phyloP scores from a whole-genome alignment of 495 filamentous ascomycete species.

The Podospora comata region DNA sequence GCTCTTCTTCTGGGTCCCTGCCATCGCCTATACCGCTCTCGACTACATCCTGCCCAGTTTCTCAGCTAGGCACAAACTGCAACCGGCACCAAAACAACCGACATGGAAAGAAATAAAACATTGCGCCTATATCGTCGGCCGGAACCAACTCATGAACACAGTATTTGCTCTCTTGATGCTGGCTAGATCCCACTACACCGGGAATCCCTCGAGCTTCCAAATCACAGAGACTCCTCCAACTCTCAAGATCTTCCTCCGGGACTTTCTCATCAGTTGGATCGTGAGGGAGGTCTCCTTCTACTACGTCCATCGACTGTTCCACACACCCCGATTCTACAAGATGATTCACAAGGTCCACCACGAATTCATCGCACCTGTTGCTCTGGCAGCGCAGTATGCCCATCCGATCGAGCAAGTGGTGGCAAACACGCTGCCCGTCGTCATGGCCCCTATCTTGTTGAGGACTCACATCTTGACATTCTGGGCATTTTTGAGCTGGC shows the following conservation, averaged over 20 bases:
- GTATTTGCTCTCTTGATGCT: constrained; percentile 38
- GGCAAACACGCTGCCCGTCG: constrained; percentile 53
- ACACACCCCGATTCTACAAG: constrained; percentile 49
- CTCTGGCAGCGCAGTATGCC: constrained; percentile 56
- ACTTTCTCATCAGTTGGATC: constrained; percentile 47
- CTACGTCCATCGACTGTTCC: constrained; percentile 53
- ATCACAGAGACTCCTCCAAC: constrained; percentile 37
- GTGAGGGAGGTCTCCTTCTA: constrained; percentile 56
- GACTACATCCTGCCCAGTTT: constrained; percentile 46
- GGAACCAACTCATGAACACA: constrained; percentile 47
- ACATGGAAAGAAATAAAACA: constrained; percentile 42
- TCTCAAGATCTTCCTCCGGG: constrained; percentile 33
- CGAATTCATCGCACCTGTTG: constrained; percentile 57
- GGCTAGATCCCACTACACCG: constrained; percentile 13
- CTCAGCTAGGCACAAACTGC: constrained; percentile 55
- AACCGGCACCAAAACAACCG: constrained; percentile 51
- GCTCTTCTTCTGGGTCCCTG: constrained; percentile 52
- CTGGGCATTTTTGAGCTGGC: constrained; percentile 47
- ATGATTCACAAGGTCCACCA: constrained; percentile 58
- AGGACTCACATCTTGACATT: constrained; percentile 50
- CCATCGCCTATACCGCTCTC: constrained; percentile 41
- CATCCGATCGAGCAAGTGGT: constrained; percentile 58
- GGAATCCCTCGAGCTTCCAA: constrained; percentile 36
- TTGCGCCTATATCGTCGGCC: constrained; percentile 44
- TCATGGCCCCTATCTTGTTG: constrained; percentile 49